phyloP scores from a whole-genome alignment of 192 early-diverging fungal genomes.

The Backusella tarrabulga region DNA sequence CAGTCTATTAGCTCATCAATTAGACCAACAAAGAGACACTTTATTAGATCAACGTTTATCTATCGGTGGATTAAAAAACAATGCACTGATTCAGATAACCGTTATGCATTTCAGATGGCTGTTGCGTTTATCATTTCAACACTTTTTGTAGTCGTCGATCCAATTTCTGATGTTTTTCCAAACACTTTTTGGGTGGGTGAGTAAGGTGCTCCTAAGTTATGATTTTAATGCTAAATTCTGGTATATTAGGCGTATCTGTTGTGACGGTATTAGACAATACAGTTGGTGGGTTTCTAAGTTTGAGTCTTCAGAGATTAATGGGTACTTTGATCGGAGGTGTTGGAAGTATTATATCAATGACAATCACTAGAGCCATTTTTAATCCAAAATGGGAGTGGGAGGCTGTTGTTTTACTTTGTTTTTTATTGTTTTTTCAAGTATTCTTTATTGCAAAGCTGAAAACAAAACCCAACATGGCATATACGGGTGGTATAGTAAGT shows the following conservation, averaged over 20 bases:
- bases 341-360: not conserved
- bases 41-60: not conserved
- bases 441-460: slow-evolving; percentile 22
- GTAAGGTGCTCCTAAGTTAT: not conserved
- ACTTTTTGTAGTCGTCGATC: slow-evolving; percentile 13
- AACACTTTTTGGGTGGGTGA: slow-evolving; percentile 22
- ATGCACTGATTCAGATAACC: not conserved
- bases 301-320: slow-evolving; percentile 14
- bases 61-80: slow-evolving; percentile 5
- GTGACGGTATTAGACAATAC: slow-evolving; percentile 15
- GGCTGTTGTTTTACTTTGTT: not conserved
- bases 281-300: slow-evolving; percentile 8
- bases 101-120: slow-evolving; percentile 18
- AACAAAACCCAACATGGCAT: slow-evolving; percentile 8
- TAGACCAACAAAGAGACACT: not conserved
- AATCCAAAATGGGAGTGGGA: slow-evolving; percentile 14
- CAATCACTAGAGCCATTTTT: not conserved
- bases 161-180: slow-evolving; percentile 9
- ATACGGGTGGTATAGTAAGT: slow-evolving; percentile 17
- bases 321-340: slow-evolving; percentile 8
- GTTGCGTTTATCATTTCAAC: slow-evolving; percentile 6
- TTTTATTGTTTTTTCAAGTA: slow-evolving; percentile 17
- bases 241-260: slow-evolving; percentile 10
- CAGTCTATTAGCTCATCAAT: not conserved
- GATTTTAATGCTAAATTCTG: not conserved